Percentiles rank a stretch among this genome's conserved stretches.
Conservation (phyloP, 805 yeast species). For the Candida boleticola region DNA sequence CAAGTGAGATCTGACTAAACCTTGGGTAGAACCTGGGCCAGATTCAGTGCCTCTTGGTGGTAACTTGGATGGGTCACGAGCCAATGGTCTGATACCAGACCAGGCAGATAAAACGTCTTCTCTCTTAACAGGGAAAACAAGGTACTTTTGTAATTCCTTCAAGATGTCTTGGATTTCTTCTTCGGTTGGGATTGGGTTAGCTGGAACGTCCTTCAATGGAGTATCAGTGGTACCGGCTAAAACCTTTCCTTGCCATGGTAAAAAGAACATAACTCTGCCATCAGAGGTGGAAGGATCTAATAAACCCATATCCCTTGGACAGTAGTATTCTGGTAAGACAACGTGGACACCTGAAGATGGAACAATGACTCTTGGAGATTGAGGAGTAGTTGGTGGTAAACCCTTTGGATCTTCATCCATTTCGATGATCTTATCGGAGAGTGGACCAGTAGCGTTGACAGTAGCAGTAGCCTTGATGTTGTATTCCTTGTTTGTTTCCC, state of each 20-base stretch:
- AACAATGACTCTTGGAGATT: slow-evolving; percentile 76
- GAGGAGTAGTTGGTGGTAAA: slow-evolving; percentile 51
- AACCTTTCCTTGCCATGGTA: slow-evolving; percentile 98
- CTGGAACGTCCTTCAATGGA: slow-evolving; percentile 69
- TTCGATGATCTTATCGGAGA: slow-evolving; percentile 77
- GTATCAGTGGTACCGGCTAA: slow-evolving; percentile 96
- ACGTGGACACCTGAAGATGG: slow-evolving; percentile 95
- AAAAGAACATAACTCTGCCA: slow-evolving; percentile 94
- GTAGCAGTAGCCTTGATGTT: slow-evolving; percentile 68
- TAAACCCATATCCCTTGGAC: slow-evolving; percentile 84
- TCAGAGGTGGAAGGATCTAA: slow-evolving; percentile 90
- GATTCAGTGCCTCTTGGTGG: slow-evolving; percentile 33
- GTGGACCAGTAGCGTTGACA: slow-evolving; percentile 94
- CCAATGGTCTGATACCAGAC: slow-evolving; percentile 96
- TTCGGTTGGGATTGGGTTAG: slow-evolving; percentile 80
- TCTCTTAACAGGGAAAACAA: slow-evolving; percentile 83
- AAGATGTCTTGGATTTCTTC: slow-evolving; percentile 86
- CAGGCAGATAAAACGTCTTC: slow-evolving; percentile 92
- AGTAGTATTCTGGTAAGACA: slow-evolving; percentile 87
- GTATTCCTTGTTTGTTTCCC: slow-evolving; percentile 62
- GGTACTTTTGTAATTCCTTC: slow-evolving; percentile 83
- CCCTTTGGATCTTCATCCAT: slow-evolving; percentile 78
- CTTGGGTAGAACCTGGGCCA: slow-evolving; percentile 62
- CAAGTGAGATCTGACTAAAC: slow-evolving; percentile 86
- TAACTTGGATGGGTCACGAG: slow-evolving; percentile 67